phyloP scores from a whole-genome alignment of 495 filamentous ascomycete species.

The Aspergillus mulundensis region DNA sequence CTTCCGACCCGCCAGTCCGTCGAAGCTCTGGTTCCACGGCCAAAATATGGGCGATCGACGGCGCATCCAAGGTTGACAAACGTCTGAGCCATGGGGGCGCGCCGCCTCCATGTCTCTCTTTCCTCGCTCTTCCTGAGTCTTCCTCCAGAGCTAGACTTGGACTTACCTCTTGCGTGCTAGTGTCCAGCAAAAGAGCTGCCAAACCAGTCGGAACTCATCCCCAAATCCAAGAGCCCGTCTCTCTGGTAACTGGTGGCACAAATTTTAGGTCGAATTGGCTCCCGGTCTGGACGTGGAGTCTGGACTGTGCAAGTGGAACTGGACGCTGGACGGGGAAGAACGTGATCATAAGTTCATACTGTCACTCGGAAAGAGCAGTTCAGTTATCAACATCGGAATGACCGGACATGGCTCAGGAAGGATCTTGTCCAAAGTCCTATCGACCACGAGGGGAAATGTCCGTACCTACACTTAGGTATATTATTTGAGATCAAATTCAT shows the following conservation, averaged over 20 bases:
- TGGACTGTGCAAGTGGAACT: not conserved
- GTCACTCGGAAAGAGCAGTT: not conserved
- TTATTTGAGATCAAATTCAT: too few species aligned
- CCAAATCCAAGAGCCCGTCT: not conserved
- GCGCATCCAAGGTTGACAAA: conserved; percentile 31
- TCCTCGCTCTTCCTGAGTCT: not conserved
- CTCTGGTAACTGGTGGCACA: conserved; percentile 7
- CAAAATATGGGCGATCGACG: conserved; percentile 28
- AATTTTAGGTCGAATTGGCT: conserved; percentile 1
- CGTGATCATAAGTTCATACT: not conserved
- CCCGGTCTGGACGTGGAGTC: not conserved
- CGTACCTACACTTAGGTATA: too few species aligned
- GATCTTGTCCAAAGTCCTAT: too few species aligned
- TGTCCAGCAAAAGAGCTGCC: not conserved
- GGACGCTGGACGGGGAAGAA: not conserved
- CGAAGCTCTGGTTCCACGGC: not conserved
- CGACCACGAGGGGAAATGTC: too few species aligned
- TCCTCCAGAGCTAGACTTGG: not conserved
- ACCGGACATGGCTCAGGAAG: not conserved
- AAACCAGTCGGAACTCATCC: not conserved
- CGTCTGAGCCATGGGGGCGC: conserved; percentile 2
- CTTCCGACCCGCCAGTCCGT: not conserved
- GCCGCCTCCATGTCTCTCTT: not conserved
- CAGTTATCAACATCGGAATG: not conserved
- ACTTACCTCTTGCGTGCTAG: not conserved